phyloP scores from a whole-genome alignment of 257 asterid species.

The Solanum virginianum region DNA sequence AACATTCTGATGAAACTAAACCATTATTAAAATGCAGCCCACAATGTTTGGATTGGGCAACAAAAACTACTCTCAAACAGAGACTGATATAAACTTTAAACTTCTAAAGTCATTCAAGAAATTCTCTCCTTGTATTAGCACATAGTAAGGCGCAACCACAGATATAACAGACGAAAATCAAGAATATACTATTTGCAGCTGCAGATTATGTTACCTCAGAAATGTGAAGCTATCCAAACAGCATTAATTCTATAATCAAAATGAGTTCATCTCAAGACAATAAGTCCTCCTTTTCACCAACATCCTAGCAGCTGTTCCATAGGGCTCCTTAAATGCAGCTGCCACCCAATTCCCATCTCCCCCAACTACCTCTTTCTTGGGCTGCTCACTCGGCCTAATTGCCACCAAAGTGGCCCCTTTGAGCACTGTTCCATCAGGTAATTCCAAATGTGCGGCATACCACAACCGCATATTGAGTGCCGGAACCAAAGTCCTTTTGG shows the following conservation, averaged over 20 bases:
- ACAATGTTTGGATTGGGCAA: neutral
- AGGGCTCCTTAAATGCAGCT: conserved; percentile 71
- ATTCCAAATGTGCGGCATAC: conserved; percentile 68
- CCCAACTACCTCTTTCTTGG: conserved; percentile 40
- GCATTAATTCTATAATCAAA: conserved; percentile 19
- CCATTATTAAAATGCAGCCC: neutral
- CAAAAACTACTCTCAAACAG: neutral
- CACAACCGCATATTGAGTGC: conserved; percentile 80
- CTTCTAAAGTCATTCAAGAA: neutral
- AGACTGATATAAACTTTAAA: neutral
- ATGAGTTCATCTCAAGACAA: conserved; percentile 87
- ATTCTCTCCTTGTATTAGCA: neutral
- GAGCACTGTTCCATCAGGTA: conserved; percentile 70
- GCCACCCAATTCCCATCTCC: conserved; percentile 59
- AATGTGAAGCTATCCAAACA: neutral
- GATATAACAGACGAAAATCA: neutral
- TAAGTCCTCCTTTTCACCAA: conserved; percentile 77
- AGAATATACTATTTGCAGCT: neutral
- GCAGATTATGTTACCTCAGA: conserved; percentile 10
- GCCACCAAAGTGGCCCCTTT: conserved; percentile 89
- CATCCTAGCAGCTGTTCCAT: conserved; percentile 67
- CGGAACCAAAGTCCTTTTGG: conserved; percentile 81
- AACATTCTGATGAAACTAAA: neutral
- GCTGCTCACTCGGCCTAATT: conserved; percentile 71
- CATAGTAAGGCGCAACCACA: neutral